Base-by-base conservation (phyloP, 1,284 basidiomycete genomes). In the Tremellales sp. region DNA sequence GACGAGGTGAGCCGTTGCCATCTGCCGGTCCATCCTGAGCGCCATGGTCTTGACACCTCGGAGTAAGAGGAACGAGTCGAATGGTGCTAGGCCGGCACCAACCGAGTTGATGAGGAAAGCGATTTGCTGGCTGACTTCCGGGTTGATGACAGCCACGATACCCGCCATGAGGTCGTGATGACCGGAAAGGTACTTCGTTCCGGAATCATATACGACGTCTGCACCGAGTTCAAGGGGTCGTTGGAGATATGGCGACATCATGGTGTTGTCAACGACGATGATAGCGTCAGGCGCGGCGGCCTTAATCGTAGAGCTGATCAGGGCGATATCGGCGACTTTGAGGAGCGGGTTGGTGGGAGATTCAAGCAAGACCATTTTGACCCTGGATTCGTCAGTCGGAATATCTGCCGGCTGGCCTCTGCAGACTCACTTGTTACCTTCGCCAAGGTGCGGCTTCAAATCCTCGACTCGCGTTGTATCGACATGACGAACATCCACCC, bases 141-240 rank as follows among this genome's bases (percentile, higher is more conserved):
- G 90, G 44, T 87, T 79, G 75, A 94, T 89, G 76, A 91, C 97
- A 25, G 86, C 87, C 56, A 96, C 87, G 46, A 90, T 83, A 56
- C 92, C 92, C 0, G 96, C 96, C 96, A 99, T 98, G 55, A 99
- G 82, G 72, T 99, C 96, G 76, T 99, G 96, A 72, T 99, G 96
- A 3, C 96, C 96, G 46, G 87, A 89, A 45, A 99, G 81, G 73
- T 97, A 99, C 75, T 99, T 99, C 36, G 96, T 98, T 10, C 85
- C 96, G 53, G 90, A 94, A 74, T 99, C 96, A 69, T 98, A 98
- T 15, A 97, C 93, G 45, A 98, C 84, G 68, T 99, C 96, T 41
- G 87, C 90, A 24, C 96, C 96, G 54, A 96, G 85, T 68, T 97
- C 91, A 45, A 98, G 81, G 2, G 96, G 96, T 48, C 93, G 80